phyloP scores from a whole-genome alignment of 176 grass and related monocot genomes.

The Phoenix roebelenii region DNA sequence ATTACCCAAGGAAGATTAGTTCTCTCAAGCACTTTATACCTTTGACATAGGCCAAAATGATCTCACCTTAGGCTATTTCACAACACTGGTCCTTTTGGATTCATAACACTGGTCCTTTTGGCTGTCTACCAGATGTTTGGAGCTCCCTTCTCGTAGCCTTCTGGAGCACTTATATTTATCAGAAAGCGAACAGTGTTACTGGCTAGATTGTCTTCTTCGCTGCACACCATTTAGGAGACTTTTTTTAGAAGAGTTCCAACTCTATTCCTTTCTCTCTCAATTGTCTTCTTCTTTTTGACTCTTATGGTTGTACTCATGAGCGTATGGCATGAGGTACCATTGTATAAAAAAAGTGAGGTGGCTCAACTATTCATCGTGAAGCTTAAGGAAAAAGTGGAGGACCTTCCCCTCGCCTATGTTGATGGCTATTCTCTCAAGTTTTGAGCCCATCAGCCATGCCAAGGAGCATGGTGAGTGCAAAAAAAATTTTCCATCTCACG shows the following conservation, averaged over 20 bases:
- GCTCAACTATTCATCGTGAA: constrained; percentile 57
- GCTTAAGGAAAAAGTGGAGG: constrained; percentile 62
- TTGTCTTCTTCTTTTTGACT: too few species aligned
- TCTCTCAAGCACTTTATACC: constrained; percentile 81
- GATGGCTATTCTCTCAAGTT: constrained; percentile 74
- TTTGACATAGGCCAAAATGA: constrained; percentile 98
- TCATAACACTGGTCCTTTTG: constrained; percentile 86
- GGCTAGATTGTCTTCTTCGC: too few species aligned
- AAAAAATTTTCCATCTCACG: neutral
- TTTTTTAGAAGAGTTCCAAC: too few species aligned
- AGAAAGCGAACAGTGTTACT: too few species aligned
- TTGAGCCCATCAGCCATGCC: constrained; percentile 50
- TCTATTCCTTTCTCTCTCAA: too few species aligned
- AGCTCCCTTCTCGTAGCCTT: constrained; percentile 20
- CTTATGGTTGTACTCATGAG: too few species aligned
- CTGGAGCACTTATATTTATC: too few species aligned
- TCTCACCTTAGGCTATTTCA: constrained; percentile 65
- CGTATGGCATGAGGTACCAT: too few species aligned
- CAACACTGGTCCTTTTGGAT: constrained; percentile 88
- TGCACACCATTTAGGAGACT: too few species aligned
- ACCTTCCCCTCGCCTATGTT: constrained; percentile 50
- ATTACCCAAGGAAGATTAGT: constrained; percentile 57
- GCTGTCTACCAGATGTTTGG: constrained; percentile 75
- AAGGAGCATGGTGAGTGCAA: constrained; percentile 43
- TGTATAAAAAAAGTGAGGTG: constrained; percentile 32